Percentiles rank a stretch among this genome's conserved stretches.
Evolutionary conservation across 768 basidiomycete genomes (phyloP).

Genomic region (Macrolepiota albuminosa): DNA sequence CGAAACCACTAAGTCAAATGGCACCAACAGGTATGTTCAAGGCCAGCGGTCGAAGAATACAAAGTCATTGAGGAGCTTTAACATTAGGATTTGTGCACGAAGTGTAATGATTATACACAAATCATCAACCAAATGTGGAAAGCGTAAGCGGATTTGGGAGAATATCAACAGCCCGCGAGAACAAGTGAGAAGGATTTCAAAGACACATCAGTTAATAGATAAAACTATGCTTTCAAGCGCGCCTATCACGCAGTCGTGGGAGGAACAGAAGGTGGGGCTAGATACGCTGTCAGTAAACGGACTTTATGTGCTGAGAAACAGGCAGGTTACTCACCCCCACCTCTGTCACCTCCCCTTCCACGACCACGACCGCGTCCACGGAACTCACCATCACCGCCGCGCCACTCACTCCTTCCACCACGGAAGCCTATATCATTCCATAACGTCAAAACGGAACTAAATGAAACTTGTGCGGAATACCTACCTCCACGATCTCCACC

Average conservation of each 20-base stretch:
- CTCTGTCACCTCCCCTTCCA: constrained; percentile 33
- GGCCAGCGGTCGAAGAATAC: background rate
- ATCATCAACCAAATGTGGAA: constrained; percentile 2
- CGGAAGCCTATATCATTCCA: constrained; percentile 24
- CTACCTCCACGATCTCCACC: constrained; percentile 33
- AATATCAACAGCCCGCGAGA: background rate
- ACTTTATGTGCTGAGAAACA: background rate
- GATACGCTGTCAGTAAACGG: background rate
- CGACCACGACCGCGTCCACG: constrained; percentile 40
- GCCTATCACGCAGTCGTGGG: constrained; percentile 17
- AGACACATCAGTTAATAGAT: background rate
- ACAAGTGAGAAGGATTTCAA: background rate
- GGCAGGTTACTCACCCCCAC: constrained; percentile 26
- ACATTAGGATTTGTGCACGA: constrained; percentile 10
- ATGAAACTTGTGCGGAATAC: background rate
- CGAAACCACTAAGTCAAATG: background rate
- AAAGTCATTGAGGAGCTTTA: background rate
- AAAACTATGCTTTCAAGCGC: background rate
- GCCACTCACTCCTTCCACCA: constrained; percentile 43
- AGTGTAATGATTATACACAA: constrained; percentile 5
- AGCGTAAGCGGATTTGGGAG: background rate
- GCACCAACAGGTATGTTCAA: background rate
- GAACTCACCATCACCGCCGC: constrained; percentile 37
- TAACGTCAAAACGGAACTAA: background rate
- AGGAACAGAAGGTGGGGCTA: constrained; percentile 12